Conservation (phyloP, 2,329 filamentous ascomycete species). For the Aaosphaeria pasadenensis region DNA sequence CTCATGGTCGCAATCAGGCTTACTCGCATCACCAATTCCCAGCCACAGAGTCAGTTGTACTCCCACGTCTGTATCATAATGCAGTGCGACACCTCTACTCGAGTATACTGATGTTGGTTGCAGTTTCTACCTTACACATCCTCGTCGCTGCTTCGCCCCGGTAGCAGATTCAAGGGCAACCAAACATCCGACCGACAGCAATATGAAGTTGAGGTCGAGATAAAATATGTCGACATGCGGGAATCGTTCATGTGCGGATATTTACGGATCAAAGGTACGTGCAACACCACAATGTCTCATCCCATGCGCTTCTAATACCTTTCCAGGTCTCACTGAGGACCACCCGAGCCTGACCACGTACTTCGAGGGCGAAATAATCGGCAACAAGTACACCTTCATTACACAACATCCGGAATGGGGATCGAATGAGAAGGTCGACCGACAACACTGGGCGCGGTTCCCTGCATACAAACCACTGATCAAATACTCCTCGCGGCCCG, state of each 20-base stretch:
- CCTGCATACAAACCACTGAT: conserved; percentile 77
- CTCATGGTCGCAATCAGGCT: conserved; percentile 20
- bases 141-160: conserved; percentile 81
- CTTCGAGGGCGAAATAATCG: conserved; percentile 97
- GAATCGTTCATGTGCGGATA: conserved; percentile 96
- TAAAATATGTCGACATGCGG: conserved; percentile 92
- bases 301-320: conserved; percentile 12
- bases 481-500: conserved; percentile 58
- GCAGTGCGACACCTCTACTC: not conserved
- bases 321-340: conserved; percentile 81
- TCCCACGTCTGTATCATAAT: not conserved
- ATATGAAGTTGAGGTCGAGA: conserved; percentile 94
- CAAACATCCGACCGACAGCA: conserved; percentile 90
- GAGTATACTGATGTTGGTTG: conserved; percentile 13
- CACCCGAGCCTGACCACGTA: conserved; percentile 97
- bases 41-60: conserved; percentile 30
- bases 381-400: conserved; percentile 88
- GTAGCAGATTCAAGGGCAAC: conserved; percentile 84
- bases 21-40: conserved; percentile 30
- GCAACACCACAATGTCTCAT: not conserved
- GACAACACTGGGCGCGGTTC: conserved; percentile 92
- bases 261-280: conserved; percentile 84
- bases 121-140: conserved; percentile 75
- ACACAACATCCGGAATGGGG: conserved; percentile 91
- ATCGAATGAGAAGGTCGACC: conserved; percentile 83